These are phyloP conservation scores for Phaeosphaeria sp. DNA, from an alignment of 2,329 filamentous ascomycete species.

Conservation along the genomic window DNA sequence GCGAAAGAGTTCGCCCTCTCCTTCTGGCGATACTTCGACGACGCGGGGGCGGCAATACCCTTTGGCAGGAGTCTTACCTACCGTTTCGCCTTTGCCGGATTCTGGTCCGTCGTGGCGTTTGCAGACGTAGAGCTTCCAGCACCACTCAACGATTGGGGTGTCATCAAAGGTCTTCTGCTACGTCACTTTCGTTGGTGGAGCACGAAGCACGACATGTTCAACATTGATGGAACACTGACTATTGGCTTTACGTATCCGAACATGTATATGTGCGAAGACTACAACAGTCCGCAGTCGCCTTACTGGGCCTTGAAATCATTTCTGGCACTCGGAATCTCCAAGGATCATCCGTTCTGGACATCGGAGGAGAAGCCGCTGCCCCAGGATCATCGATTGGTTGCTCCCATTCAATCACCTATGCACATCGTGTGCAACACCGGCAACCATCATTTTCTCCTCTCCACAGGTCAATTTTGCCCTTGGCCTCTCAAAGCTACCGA, in stretches of 20 bases:
- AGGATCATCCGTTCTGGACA: constrained; percentile 56
- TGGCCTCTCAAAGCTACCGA: constrained; percentile 47
- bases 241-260: constrained; percentile 58
- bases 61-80: constrained; percentile 62
- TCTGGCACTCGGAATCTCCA: constrained; percentile 49
- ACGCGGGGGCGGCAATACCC: constrained; percentile 58
- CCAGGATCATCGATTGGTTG: not conserved
- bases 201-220: constrained; percentile 53
- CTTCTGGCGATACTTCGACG: constrained; percentile 60
- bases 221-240: constrained; percentile 58
- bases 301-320: constrained; percentile 64
- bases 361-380: constrained; percentile 49
- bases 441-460: constrained; percentile 43
- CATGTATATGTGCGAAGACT: constrained; percentile 64
- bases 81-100: constrained; percentile 59
- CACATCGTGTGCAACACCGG: constrained; percentile 56
- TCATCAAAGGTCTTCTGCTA: constrained; percentile 58
- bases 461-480: constrained; percentile 42
- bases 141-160: constrained; percentile 49
- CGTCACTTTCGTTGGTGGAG: constrained; percentile 61
- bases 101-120: constrained; percentile 56
- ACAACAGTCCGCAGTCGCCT: constrained; percentile 63
- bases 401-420: constrained; percentile 40
- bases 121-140: constrained; percentile 50
- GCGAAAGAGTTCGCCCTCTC: constrained; percentile 52